Conservation (phyloP, 106 monocot genomes). For the Apostasia shenzhenica region DNA sequence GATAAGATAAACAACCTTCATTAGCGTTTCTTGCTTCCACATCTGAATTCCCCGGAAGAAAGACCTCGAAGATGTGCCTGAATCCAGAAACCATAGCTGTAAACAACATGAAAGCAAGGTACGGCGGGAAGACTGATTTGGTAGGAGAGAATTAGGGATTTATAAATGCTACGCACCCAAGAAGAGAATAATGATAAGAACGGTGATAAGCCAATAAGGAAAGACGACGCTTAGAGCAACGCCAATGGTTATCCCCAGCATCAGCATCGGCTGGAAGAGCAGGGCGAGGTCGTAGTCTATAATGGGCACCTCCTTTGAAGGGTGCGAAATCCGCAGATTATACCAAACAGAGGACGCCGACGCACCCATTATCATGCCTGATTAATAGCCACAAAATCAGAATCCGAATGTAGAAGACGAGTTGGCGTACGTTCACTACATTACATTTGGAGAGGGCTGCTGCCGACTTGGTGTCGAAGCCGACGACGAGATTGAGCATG, state of each 20-base stretch:
- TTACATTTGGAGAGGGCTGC: slow-evolving; percentile 98
- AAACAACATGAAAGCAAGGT: background rate
- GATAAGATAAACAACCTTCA: slow-evolving; percentile 36
- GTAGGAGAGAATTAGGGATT: background rate
- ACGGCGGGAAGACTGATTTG: background rate
- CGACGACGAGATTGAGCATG: slow-evolving; percentile 86
- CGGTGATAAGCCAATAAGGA: slow-evolving; percentile 94
- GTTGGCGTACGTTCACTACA: background rate
- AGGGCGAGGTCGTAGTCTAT: slow-evolving; percentile 92
- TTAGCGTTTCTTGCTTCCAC: slow-evolving; percentile 82
- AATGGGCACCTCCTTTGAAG: slow-evolving; percentile 82
- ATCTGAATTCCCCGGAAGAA: slow-evolving; percentile 77
- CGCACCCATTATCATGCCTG: slow-evolving; percentile 98
- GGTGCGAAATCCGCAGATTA: slow-evolving; percentile 79
- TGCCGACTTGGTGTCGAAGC: slow-evolving; percentile 95
- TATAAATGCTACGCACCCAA: slow-evolving; percentile 24
- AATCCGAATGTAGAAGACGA: background rate
- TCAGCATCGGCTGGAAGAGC: slow-evolving; percentile 98
- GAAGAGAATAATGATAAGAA: slow-evolving; percentile 93
- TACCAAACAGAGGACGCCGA: slow-evolving; percentile 95
- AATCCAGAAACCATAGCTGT: background rate
- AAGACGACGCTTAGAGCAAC: slow-evolving; percentile 90
- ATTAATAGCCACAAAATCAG: background rate
- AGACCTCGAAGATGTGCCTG: slow-evolving; percentile 89
- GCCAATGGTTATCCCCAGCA: slow-evolving; percentile 96